Evolutionary conservation across 1,284 basidiomycete genomes (phyloP), one percentile per base, ranked within the genome.

Genomic region (Schizophyllum amplum): DNA sequence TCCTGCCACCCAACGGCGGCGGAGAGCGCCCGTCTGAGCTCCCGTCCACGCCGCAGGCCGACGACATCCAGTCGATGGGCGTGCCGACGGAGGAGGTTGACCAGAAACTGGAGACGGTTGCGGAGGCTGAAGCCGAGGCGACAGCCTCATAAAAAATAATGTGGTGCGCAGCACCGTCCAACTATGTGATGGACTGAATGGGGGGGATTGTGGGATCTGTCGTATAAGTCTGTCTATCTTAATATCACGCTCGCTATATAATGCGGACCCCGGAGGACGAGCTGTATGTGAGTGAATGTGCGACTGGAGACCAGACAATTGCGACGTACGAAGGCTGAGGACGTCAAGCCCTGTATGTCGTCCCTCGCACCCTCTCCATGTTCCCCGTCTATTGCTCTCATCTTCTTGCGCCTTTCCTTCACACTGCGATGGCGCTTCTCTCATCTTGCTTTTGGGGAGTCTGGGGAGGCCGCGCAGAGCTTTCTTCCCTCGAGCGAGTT

Each of bases 1-100:
- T 68, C 23, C 64, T 63, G 2, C 71, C 77, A 59, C 73, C 79
- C 13, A 80, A 79, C 54, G 76, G 70, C 24, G 69, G 66, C 27
- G 77, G 71, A 27, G 84, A 83, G 64, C 64, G 63, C 4, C 77
- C 81, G 17, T 63, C 73, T 22, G 83, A 85, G 57, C 73, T 80
- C 51, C 69, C 70, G 2, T 65, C 77, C 0, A 78, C 79, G 5
- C 75, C 79, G 11, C 68, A 72, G 51, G 71, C 66, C 42, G 63
- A 61, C 4, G 66, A 67, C 25, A 58, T 62, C 13, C 64, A 70
- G 1, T 65, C 65, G 5, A 62, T 63, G 33, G 69, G 68, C 33
- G 71, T 68, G 4, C 67, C 76, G 4, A 69, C 72, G 25, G 75
- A 76, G 42, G 74, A 74, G 46, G 76, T 80, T 22, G 75, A 71